phyloP scores from a whole-genome alignment of 1,284 basidiomycete genomes.

The Malassezia brasiliensis region DNA sequence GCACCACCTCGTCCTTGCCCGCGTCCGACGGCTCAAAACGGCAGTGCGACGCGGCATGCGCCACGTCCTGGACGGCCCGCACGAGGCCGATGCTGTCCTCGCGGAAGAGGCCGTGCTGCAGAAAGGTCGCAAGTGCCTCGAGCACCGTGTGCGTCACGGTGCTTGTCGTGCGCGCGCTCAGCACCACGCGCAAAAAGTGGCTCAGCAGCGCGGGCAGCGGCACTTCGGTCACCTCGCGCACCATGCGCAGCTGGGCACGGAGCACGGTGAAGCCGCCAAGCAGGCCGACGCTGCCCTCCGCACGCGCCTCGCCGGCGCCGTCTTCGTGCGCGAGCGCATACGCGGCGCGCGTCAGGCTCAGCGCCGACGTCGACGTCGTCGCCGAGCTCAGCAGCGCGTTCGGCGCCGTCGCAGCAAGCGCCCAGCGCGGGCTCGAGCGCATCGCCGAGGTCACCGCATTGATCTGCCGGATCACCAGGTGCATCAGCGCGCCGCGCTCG shows the following conservation, averaged over 20 bases:
- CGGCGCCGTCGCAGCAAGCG: constrained; percentile 21
- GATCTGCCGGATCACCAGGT: constrained; percentile 78
- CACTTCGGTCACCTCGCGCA: constrained; percentile 21
- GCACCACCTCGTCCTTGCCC: constrained; percentile 71
- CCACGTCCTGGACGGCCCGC: constrained; percentile 68
- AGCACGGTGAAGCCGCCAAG: constrained; percentile 83
- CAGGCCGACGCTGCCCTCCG: constrained; percentile 50
- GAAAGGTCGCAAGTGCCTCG: constrained; percentile 75
- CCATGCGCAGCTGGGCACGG: constrained; percentile 57
- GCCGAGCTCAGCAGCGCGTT: constrained; percentile 22
- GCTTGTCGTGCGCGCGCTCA: constrained; percentile 82
- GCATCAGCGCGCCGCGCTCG: constrained; percentile 44
- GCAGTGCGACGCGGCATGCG: constrained; percentile 82
- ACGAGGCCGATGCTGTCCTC: constrained; percentile 44
- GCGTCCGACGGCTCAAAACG: constrained; percentile 96
- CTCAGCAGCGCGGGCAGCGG: constrained; percentile 30
- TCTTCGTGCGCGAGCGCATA: constrained; percentile 11
- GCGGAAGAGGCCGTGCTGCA: constrained; percentile 65
- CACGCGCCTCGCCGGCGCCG: not conserved
- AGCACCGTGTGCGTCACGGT: constrained; percentile 85
- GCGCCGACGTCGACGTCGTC: constrained; percentile 13
- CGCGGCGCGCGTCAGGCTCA: constrained; percentile 14
- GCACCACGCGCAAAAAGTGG: constrained; percentile 76
- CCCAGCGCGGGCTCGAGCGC: constrained; percentile 58
- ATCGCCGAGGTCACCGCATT: constrained; percentile 86